Base-by-base conservation (phyloP, 331 rosid genomes). In the Dryas integrifolia region DNA sequence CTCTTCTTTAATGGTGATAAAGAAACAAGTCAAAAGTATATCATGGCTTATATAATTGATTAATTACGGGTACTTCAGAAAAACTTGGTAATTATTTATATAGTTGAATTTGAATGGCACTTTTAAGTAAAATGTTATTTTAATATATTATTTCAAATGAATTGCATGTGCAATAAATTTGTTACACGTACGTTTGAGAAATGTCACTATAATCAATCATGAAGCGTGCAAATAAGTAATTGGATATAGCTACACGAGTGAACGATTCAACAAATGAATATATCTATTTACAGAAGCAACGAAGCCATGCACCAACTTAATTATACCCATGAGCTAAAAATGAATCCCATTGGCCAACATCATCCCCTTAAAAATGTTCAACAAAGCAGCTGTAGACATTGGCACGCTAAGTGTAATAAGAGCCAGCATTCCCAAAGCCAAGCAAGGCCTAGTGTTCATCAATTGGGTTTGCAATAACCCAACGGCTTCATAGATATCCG, bases 391-490 rank as follows among this genome's bases (percentile, higher is more conserved):
- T 60, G 64, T 58, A 10, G 89, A 76, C 9, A 75, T 15, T 4
- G 93, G 77, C 48, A 76, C 60, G 81, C 70, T 80, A 7, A 86
- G 56, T 53, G 73, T 57, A 57, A 86, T 3, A 39, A 88, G 49
- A 67, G 75, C 86, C 11, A 84, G 6, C 56, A 72, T 68, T 56
- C 74, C 84, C 64, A 84, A 9, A 41, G 77, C 89, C 61, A 82
- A 67, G 58, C 70, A 61, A 65, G 93, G 93, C 76, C 91, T 86
- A 6, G 86, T 77, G 46, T 86, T 73, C 85, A 86, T 86, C 80
- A 88, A 75, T 30, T 69, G 18, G 4, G 73, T 53, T 53, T 88
- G 93, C 75, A 88, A 58, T 48, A 86, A 30, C 30, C 90, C 93
- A 46, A 88, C 74, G 7, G 71, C 93, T 40, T 88, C 87, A 45